Evolutionary conservation across 129 eudicot species (phyloP).

Genomic region (Flaveria brownii): DNA sequence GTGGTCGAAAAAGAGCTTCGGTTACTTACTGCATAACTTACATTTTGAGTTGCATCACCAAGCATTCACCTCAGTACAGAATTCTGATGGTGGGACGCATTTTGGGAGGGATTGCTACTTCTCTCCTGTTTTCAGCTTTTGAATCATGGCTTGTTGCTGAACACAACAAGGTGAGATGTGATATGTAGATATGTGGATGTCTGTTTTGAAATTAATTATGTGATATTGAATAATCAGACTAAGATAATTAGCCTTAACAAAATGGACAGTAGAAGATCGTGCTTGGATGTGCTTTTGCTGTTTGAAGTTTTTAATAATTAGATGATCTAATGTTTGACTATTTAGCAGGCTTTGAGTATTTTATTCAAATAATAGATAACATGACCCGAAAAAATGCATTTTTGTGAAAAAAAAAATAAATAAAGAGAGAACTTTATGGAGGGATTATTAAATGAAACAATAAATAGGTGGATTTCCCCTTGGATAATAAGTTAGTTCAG

Average conservation of each 20-base stretch:
- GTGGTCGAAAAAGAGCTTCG: conserved; percentile 97
- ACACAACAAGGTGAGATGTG: conserved; percentile 81
- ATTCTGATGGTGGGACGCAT: conserved; percentile 91
- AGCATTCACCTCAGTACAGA: conserved; percentile 93
- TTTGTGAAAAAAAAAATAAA: background rate
- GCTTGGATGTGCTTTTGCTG: background rate
- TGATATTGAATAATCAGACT: background rate
- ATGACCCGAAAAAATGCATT: background rate
- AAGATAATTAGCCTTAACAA: too few relatives aligned
- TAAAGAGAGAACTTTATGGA: background rate
- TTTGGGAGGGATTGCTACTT: conserved; percentile 95
- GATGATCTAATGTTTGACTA: background rate
- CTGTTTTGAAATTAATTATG: background rate
- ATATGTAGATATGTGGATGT: background rate
- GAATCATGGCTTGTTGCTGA: conserved; percentile 99
- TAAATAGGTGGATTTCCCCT: too few relatives aligned
- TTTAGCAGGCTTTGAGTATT: background rate
- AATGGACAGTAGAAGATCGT: background rate
- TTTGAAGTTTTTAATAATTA: background rate
- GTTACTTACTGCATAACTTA: conserved; percentile 95
- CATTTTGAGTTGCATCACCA: conserved; percentile 94
- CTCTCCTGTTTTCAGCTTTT: conserved; percentile 92
- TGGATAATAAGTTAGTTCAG: too few relatives aligned
- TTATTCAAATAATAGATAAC: background rate
- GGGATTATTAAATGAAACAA: too few relatives aligned